Conservation (phyloP, 352 stramenopile genomes). For the Phytopythium montanum region DNA sequence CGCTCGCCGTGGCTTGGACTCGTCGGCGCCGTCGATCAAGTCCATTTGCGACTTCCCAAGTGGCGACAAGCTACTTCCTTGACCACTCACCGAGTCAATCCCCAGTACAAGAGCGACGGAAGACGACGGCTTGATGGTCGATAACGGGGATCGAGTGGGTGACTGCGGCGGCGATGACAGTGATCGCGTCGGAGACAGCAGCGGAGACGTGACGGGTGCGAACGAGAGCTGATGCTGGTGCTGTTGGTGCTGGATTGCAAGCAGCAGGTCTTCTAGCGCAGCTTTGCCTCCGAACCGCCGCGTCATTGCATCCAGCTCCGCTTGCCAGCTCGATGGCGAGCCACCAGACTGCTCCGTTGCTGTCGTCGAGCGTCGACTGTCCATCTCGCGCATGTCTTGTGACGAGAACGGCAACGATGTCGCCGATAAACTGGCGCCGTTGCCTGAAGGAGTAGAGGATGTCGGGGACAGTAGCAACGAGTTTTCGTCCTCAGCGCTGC, state of each 20-base stretch:
- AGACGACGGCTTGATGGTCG: not conserved
- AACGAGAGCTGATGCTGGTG: conserved; percentile 5
- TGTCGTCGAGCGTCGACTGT: not conserved
- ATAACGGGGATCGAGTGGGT: not conserved
- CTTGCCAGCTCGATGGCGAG: conserved; percentile 25
- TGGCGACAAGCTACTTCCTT: not conserved
- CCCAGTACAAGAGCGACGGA: not conserved
- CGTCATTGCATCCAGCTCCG: conserved; percentile 53
- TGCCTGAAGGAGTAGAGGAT: not conserved
- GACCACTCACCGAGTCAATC: not conserved
- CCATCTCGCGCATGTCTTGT: conserved; percentile 38
- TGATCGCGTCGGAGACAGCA: conserved; percentile 1
- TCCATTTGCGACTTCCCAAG: not conserved
- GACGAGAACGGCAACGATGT: conserved; percentile 37
- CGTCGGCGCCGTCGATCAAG: not conserved
- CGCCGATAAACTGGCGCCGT: not conserved
- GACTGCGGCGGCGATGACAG: not conserved
- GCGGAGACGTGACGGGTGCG: conserved; percentile 3
- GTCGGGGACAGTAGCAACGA: not conserved
- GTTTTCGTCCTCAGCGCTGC: not conserved
- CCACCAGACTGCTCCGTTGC: not conserved
- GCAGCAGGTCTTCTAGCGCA: conserved; percentile 12
- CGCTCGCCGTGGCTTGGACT: not conserved
- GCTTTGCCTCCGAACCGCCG: conserved; percentile 41
- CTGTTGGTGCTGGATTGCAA: not conserved